Percentiles rank a stretch among this genome's conserved stretches.
Evolutionary conservation across 2,329 filamentous ascomycete genomes (phyloP).

Genomic region (Verticillium nubilum): DNA sequence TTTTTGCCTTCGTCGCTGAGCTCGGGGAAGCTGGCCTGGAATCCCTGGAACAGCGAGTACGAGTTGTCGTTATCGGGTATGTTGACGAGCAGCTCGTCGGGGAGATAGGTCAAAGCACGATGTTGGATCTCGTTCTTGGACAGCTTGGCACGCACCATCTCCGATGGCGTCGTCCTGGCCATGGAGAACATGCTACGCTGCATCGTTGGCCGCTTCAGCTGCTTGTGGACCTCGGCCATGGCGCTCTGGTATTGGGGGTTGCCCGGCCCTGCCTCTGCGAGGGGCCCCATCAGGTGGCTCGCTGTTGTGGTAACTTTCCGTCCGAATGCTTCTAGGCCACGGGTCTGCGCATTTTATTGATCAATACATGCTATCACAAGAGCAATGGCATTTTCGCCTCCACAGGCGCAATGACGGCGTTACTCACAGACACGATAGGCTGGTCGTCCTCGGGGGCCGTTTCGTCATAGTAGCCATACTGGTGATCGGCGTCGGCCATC

Average conservation of each 20-base stretch:
- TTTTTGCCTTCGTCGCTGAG: constrained; percentile 65
- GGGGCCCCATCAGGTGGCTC: constrained; percentile 75
- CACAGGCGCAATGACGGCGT: constrained; percentile 10
- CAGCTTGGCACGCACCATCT: constrained; percentile 86
- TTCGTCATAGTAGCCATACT: constrained; percentile 41
- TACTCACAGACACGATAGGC: constrained; percentile 34
- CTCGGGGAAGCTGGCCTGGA: constrained; percentile 81
- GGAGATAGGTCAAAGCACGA: constrained; percentile 78
- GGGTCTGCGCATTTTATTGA: constrained; percentile 49
- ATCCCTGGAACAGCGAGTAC: constrained; percentile 95
- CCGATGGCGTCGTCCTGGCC: constrained; percentile 84
- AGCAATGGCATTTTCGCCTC: neutral
- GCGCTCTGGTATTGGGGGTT: constrained; percentile 73
- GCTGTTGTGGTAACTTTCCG: constrained; percentile 94
- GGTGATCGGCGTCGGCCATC: constrained; percentile 37
- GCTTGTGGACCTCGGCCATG: constrained; percentile 83
- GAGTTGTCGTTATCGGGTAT: constrained; percentile 81
- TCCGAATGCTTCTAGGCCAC: constrained; percentile 86
- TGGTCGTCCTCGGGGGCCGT: constrained; percentile 39
- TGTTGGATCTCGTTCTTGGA: constrained; percentile 92
- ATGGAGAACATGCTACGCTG: constrained; percentile 91
- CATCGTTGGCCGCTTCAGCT: constrained; percentile 75
- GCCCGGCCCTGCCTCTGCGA: constrained; percentile 45
- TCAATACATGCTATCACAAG: neutral
- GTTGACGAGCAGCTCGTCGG: constrained; percentile 84